These are phyloP conservation scores for Cordyceps cicadae DNA, from an alignment of 2,329 filamentous ascomycete species.

Conservation along the genomic window DNA sequence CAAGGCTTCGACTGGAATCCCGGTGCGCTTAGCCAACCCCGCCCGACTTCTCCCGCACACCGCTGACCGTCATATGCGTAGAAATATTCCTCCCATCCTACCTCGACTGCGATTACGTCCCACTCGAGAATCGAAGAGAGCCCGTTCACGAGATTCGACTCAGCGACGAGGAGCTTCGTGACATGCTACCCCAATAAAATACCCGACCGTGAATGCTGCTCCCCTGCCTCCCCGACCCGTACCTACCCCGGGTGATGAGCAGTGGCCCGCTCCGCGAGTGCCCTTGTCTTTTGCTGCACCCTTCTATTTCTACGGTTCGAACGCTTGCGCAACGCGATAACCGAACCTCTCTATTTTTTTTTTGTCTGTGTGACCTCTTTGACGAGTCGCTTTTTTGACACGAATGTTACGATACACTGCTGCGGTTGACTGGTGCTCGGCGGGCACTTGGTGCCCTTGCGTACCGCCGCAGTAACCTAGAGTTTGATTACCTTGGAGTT, in stretches of 20 bases:
- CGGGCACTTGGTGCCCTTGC: background rate
- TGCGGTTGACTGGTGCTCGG: background rate
- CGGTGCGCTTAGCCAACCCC: conserved; percentile 35
- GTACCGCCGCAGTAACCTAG: background rate
- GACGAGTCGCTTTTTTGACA: background rate
- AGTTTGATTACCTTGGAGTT: conserved; percentile 7
- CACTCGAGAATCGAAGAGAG: conserved; percentile 67
- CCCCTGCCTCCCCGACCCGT: background rate
- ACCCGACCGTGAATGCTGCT: background rate
- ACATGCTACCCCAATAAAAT: conserved; percentile 54
- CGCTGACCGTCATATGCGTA: conserved; percentile 22
- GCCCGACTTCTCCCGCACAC: background rate
- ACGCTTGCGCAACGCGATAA: conserved; percentile 1
- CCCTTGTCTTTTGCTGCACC: background rate
- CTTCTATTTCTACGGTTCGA: background rate
- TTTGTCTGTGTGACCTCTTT: background rate
- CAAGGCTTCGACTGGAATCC: conserved; percentile 82
- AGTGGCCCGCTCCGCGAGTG: background rate
- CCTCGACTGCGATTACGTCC: conserved; percentile 64
- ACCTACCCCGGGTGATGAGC: background rate
- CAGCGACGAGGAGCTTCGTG: conserved; percentile 66
- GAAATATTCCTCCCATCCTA: conserved; percentile 78
- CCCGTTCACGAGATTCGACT: conserved; percentile 71
- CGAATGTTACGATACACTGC: conserved; percentile 5
- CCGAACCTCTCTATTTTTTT: background rate